These are phyloP conservation scores for Prosopis cineraria DNA, from an alignment of 306 rosid genomes.

Conservation along the genomic window DNA sequence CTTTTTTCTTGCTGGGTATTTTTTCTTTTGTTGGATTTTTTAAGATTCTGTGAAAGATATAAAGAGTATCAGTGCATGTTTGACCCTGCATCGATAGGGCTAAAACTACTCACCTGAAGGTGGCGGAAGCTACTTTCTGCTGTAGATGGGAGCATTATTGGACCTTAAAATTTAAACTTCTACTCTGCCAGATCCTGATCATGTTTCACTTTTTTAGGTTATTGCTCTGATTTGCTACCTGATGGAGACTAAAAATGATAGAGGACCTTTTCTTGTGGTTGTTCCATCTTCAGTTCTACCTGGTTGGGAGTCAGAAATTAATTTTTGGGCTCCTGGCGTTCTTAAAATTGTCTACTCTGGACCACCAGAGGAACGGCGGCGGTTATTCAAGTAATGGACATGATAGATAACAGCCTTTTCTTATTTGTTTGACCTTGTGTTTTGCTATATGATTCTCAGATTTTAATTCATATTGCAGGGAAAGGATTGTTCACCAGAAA, in stretches of 20 bases:
- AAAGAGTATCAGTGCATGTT: not conserved
- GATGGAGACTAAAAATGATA: conserved; percentile 95
- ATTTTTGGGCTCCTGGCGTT: conserved; percentile 89
- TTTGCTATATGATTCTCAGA: conserved; percentile 32
- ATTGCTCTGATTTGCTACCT: conserved; percentile 94
- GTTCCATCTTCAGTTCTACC: conserved; percentile 99
- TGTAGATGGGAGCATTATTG: conserved; percentile 19
- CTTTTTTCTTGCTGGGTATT: not conserved
- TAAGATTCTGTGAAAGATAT: conserved; percentile 6
- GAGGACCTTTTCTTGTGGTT: conserved; percentile 98
- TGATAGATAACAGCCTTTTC: conserved; percentile 14
- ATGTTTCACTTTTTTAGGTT: conserved; percentile 56
- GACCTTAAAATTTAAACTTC: not conserved
- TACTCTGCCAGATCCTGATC: conserved; percentile 27
- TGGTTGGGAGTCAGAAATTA: conserved; percentile 98
- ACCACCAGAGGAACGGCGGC: conserved; percentile 95
- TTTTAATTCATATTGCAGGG: conserved; percentile 64
- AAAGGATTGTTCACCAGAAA: conserved; percentile 88
- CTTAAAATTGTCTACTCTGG: conserved; percentile 88
- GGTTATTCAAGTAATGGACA: conserved; percentile 77
- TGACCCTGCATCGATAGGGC: not conserved
- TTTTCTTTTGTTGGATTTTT: conserved; percentile 17
- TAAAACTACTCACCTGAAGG: not conserved
- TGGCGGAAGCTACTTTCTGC: not conserved
- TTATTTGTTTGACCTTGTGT: conserved; percentile 23